Conservation (phyloP, 768 basidiomycete genomes). For the Phanerodontia chrysosporium region DNA sequence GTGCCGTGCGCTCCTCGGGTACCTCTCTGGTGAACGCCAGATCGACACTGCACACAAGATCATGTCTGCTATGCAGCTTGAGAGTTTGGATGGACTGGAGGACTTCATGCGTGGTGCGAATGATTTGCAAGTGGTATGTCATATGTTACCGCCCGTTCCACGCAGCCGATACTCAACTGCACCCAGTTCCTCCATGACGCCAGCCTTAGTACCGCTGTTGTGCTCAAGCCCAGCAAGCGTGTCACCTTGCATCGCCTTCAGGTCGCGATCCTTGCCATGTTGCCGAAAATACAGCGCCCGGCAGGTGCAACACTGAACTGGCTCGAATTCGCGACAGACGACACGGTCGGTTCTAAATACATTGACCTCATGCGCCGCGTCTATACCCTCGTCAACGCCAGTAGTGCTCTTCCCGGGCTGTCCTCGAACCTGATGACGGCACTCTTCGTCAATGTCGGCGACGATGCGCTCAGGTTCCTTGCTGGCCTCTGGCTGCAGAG, state of each 20-base stretch:
- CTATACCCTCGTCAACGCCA: slow-evolving; percentile 64
- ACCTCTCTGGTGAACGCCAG: slow-evolving; percentile 54
- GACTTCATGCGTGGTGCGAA: slow-evolving; percentile 26
- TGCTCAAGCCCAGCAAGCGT: slow-evolving; percentile 57
- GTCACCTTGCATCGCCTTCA: slow-evolving; percentile 55
- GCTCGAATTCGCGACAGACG: slow-evolving; percentile 30
- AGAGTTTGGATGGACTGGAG: slow-evolving; percentile 43
- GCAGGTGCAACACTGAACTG: slow-evolving; percentile 42
- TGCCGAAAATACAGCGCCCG: slow-evolving; percentile 49
- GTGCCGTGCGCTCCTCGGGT: slow-evolving; percentile 53
- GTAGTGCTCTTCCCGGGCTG: slow-evolving; percentile 43
- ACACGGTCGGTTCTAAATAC: slow-evolving; percentile 36
- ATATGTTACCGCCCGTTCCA: neutral
- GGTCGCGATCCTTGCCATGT: slow-evolving; percentile 46
- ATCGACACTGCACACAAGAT: slow-evolving; percentile 48
- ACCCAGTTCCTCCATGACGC: slow-evolving; percentile 43
- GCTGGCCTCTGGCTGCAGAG: slow-evolving; percentile 56
- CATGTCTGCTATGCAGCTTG: slow-evolving; percentile 42
- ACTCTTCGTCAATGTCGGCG: slow-evolving; percentile 64
- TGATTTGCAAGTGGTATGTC: slow-evolving; percentile 27
- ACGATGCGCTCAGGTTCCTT: slow-evolving; percentile 76
- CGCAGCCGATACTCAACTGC: neutral
- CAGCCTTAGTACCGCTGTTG: slow-evolving; percentile 43
- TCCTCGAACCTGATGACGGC: slow-evolving; percentile 54
- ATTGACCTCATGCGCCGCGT: slow-evolving; percentile 57